phyloP scores from a whole-genome alignment of 441 rosid genomes.

The Gossypium davidsonii region DNA sequence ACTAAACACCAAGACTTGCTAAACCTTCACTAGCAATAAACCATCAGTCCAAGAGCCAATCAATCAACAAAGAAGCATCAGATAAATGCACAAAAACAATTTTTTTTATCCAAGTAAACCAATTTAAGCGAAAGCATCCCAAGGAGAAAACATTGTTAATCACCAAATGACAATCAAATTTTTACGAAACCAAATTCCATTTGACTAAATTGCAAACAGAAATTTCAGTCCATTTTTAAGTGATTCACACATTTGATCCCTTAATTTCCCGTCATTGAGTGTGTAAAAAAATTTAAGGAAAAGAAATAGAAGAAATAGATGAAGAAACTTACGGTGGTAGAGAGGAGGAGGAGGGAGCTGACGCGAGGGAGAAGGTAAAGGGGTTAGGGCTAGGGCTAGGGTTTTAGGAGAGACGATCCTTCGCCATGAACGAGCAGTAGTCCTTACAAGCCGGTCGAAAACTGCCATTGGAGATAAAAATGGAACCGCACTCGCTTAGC shows the following conservation, averaged over 20 bases:
- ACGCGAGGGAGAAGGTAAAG: slow-evolving; percentile 19
- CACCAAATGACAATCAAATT: not conserved
- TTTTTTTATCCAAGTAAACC: not conserved
- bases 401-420: slow-evolving; percentile 23
- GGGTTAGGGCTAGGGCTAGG: slow-evolving; percentile 21
- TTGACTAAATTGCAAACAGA: not conserved
- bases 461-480: slow-evolving; percentile 28
- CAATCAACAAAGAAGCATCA: not conserved
- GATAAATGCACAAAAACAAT: not conserved
- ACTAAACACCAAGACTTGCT: not conserved
- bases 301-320: not conserved
- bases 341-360: slow-evolving; percentile 20
- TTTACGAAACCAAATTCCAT: not conserved
- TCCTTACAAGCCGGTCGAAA: slow-evolving; percentile 30
- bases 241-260: not conserved
- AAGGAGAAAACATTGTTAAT: not conserved
- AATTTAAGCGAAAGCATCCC: not conserved
- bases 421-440: slow-evolving; percentile 33
- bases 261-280: not conserved
- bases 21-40: not conserved
- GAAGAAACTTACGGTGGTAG: slow-evolving; percentile 27
- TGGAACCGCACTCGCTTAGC: not conserved
- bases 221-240: not conserved
- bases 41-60: not conserved
- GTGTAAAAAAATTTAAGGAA: not conserved